Evolutionary conservation across 768 basidiomycete species (phyloP).

Genomic region (Amanita polypyramis): DNA sequence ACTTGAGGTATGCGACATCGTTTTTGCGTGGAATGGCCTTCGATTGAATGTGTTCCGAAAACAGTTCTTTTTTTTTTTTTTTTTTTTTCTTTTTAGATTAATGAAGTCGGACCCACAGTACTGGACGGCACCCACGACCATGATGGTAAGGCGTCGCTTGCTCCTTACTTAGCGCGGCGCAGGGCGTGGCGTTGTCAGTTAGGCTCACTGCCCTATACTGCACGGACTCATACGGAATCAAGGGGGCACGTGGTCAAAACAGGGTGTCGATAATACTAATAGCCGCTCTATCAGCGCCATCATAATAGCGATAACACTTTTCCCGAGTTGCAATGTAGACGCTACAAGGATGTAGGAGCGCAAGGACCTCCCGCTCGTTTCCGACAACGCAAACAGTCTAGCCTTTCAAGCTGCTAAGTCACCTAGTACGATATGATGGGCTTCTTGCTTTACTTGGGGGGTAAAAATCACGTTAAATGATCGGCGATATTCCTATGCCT

Average conservation of each 20-base stretch:
- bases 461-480: background rate
- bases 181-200: background rate
- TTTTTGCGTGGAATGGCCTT: background rate
- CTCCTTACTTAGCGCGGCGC: background rate
- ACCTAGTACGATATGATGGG: background rate
- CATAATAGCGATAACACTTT: conserved; percentile 1
- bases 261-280: conserved; percentile 1
- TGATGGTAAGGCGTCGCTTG: background rate
- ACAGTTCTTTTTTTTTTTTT: too few species aligned
- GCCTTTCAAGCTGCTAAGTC: too few species aligned
- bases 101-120: background rate
- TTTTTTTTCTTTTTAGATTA: too few species aligned
- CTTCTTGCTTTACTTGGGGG: background rate
- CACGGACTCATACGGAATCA: background rate
- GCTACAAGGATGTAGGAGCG: background rate
- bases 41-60: background rate
- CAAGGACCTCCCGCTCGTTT: background rate
- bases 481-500: background rate
- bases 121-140: background rate
- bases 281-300: conserved; percentile 4
- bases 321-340: too few species aligned
- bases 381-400: background rate
- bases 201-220: background rate
- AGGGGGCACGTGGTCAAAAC: background rate
- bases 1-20: background rate